Conservation (phyloP, 1,139 yeast species). For the Blastobotrys raffinosifermentans region DNA sequence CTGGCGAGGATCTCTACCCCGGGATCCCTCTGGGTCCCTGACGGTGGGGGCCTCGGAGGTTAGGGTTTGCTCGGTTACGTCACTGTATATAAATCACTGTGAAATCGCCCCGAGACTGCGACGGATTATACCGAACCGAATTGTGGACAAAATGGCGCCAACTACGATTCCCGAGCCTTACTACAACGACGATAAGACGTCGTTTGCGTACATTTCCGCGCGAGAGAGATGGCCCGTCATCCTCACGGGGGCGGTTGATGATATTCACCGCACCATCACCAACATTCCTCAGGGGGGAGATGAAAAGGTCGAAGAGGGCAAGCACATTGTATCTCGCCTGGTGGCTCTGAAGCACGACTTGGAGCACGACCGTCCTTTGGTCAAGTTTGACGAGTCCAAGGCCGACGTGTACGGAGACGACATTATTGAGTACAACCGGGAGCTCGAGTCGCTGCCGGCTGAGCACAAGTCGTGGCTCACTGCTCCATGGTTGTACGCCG, state of each 20-base stretch:
- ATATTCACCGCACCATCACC: slow-evolving; percentile 39
- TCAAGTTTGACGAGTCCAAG: slow-evolving; percentile 17
- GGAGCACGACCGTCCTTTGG: slow-evolving; percentile 28
- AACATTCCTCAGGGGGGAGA: slow-evolving; percentile 21
- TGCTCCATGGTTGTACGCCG: slow-evolving; percentile 92
- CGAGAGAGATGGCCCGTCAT: slow-evolving; percentile 85
- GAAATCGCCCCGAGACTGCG: no score
- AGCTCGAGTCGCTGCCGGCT: slow-evolving; percentile 37
- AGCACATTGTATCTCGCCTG: slow-evolving; percentile 34
- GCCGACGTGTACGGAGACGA: slow-evolving; percentile 20
- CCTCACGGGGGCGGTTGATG: slow-evolving; percentile 60
- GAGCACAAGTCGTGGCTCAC: slow-evolving; percentile 56
- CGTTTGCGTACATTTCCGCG: slow-evolving; percentile 81
- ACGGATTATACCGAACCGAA: no score
- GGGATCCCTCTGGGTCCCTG: no score
- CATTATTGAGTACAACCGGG: slow-evolving; percentile 31
- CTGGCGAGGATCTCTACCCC: no score
- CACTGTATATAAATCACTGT: no score
- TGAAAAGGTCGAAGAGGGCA: slow-evolving; percentile 33
- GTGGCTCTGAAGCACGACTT: slow-evolving; percentile 31
- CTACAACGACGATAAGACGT: slow-evolving; percentile 57
- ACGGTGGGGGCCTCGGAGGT: no score
- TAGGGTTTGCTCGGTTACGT: no score
- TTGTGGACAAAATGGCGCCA: no score
- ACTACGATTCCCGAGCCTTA: no score